A percentile compares a stretch with the other conserved stretches of the same genome.
Conservation (phyloP, 257 asterid genomes). For the Cruciata laevipes region DNA sequence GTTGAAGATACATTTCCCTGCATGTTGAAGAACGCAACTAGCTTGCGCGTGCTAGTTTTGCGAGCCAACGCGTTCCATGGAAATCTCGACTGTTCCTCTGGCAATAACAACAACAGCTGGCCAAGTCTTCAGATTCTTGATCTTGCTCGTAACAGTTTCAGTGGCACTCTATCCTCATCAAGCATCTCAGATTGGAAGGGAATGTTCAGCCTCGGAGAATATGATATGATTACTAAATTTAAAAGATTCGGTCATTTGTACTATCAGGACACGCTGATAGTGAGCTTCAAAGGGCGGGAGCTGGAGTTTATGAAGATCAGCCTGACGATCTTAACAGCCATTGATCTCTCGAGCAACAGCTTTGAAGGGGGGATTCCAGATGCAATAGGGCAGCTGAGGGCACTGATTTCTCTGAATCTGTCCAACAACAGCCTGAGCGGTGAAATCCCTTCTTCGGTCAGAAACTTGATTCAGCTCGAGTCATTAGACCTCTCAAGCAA, state of each 20-base stretch:
- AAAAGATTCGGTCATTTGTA: slow-evolving; percentile 20
- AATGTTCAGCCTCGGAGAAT: slow-evolving; percentile 15
- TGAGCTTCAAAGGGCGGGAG: slow-evolving; percentile 53
- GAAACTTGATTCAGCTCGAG: slow-evolving; percentile 17
- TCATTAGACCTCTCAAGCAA: slow-evolving; percentile 30
- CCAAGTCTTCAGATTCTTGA: slow-evolving; percentile 56
- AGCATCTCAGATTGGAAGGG: slow-evolving; percentile 23
- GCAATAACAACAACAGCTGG: slow-evolving; percentile 33
- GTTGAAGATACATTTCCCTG: slow-evolving; percentile 21
- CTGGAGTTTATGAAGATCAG: slow-evolving; percentile 54
- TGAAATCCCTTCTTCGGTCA: slow-evolving; percentile 22
- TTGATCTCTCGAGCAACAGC: slow-evolving; percentile 49
- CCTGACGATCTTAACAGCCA: slow-evolving; percentile 24
- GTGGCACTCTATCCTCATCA: slow-evolving; percentile 34
- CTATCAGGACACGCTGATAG: slow-evolving; percentile 53
- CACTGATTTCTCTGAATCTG: slow-evolving; percentile 50
- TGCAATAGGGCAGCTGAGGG: slow-evolving; percentile 37
- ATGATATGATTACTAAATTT: not conserved
- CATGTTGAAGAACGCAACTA: slow-evolving; percentile 19
- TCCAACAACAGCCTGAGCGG: slow-evolving; percentile 38
- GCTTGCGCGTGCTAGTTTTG: slow-evolving; percentile 48
- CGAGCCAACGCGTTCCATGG: slow-evolving; percentile 50
- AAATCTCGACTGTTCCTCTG: slow-evolving; percentile 17
- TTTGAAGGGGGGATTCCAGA: slow-evolving; percentile 43
- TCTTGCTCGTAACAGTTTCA: slow-evolving; percentile 44